Conservation (phyloP, 208 protist species). For the Blastocrithidia nonstop region DNA sequence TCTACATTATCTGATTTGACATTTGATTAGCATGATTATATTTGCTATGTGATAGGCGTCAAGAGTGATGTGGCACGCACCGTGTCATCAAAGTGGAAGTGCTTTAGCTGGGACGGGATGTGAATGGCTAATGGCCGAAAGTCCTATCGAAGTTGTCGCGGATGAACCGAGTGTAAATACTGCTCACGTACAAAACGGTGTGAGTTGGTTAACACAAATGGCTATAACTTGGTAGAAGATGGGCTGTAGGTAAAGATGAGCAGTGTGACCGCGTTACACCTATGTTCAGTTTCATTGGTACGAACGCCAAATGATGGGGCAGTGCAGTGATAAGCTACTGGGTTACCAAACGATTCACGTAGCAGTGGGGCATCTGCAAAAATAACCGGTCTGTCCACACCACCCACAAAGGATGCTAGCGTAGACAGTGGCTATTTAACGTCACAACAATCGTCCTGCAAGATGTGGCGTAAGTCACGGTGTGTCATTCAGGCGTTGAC, state of each 20-base stretch:
- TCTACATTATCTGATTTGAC: too few species aligned
- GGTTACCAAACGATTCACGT: constrained; percentile 56
- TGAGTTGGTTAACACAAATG: constrained; percentile 47
- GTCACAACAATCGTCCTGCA: constrained; percentile 4
- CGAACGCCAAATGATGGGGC: constrained; percentile 60
- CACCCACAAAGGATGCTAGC: constrained; percentile 43
- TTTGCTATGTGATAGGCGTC: too few species aligned
- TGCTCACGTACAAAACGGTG: constrained; percentile 51
- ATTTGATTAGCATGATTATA: too few species aligned
- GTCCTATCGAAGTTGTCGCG: constrained; percentile 15
- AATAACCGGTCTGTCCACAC: constrained; percentile 46
- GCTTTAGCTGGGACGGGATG: constrained; percentile 48
- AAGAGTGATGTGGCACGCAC: constrained; percentile 21
- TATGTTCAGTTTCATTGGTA: constrained; percentile 21
- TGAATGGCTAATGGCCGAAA: constrained; percentile 60
- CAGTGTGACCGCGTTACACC: constrained; percentile 31
- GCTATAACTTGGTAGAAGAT: constrained; percentile 17
- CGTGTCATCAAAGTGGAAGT: constrained; percentile 44
- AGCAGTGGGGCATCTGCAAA: constrained; percentile 64
- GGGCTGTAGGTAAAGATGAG: constrained; percentile 61
- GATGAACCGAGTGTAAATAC: constrained; percentile 29
- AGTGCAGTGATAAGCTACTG: constrained; percentile 67
- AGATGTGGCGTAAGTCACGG: not conserved
- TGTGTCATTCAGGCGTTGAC: constrained; percentile 83
- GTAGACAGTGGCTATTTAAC: constrained; percentile 6